Conservation (phyloP, 345 rosid genomes). For the Salix exigua region DNA sequence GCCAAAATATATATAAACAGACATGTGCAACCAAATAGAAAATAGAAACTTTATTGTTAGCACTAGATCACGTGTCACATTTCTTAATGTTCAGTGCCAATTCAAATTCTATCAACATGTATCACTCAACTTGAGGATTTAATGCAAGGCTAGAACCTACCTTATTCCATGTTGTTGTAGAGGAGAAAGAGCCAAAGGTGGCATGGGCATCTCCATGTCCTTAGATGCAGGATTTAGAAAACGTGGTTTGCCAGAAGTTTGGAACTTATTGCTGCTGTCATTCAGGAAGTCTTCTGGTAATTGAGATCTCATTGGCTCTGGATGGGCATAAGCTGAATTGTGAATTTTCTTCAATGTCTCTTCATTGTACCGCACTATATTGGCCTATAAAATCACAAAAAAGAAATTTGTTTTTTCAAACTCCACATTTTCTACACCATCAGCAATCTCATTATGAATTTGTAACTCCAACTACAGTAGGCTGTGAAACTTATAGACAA, state of each 20-base stretch:
- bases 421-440: background rate
- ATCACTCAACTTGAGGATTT: background rate
- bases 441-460: background rate
- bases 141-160: conserved; percentile 33
- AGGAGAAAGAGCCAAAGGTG: conserved; percentile 73
- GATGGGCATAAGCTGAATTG: conserved; percentile 33
- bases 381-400: conserved; percentile 43
- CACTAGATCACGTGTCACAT: no score
- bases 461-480: background rate
- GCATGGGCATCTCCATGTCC: conserved; percentile 91
- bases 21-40: no score
- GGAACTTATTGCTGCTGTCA: conserved; percentile 24
- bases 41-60: no score
- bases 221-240: conserved; percentile 41
- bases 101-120: background rate
- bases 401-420: background rate
- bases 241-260: conserved; percentile 20
- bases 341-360: conserved; percentile 55
- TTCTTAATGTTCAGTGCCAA: background rate
- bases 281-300: conserved; percentile 38
- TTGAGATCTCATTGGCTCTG: conserved; percentile 48
- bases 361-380: conserved; percentile 72
- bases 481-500: background rate
- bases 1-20: no score
- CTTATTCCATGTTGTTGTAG: conserved; percentile 54